phyloP scores from a whole-genome alignment of 805 yeast genomes.

The Pichia heedii region DNA sequence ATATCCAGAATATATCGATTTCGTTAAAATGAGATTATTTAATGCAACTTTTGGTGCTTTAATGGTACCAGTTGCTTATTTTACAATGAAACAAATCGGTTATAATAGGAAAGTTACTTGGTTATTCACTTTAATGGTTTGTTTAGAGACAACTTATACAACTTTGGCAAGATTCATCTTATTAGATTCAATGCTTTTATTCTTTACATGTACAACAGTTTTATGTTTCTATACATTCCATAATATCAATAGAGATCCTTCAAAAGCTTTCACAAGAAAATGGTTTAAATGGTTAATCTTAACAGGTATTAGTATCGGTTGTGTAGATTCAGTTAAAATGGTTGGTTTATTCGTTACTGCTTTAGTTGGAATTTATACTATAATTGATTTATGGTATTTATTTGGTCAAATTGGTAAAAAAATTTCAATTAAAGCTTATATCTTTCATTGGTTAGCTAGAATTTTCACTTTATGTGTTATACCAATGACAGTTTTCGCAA shows the following conservation, averaged over 20 bases:
- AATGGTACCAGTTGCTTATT: slow-evolving; percentile 82
- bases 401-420: slow-evolving; percentile 53
- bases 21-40: slow-evolving; percentile 77
- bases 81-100: slow-evolving; percentile 68
- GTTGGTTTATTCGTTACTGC: slow-evolving; percentile 90
- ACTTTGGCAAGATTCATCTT: slow-evolving; percentile 84
- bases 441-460: slow-evolving; percentile 66
- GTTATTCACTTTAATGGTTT: slow-evolving; percentile 71
- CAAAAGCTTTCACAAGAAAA: slow-evolving; percentile 47
- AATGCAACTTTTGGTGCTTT: slow-evolving; percentile 77
- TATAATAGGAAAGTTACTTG: slow-evolving; percentile 64
- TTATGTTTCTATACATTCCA: slow-evolving; percentile 67
- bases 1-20: slow-evolving; percentile 74
- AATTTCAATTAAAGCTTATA: slow-evolving; percentile 26
- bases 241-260: slow-evolving; percentile 40
- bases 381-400: slow-evolving; percentile 85
- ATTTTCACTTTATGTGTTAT: slow-evolving; percentile 55
- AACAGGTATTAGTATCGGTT: slow-evolving; percentile 83
- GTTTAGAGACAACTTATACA: slow-evolving; percentile 74
- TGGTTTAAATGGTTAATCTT: slow-evolving; percentile 94
- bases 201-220: slow-evolving; percentile 81
- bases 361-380: slow-evolving; percentile 83
- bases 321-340: slow-evolving; percentile 90
- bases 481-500: slow-evolving; percentile 62
- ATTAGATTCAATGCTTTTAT: slow-evolving; percentile 82